Base-by-base conservation (phyloP, 176 grass and related monocot genomes). In the Alloteropsis semialata region DNA sequence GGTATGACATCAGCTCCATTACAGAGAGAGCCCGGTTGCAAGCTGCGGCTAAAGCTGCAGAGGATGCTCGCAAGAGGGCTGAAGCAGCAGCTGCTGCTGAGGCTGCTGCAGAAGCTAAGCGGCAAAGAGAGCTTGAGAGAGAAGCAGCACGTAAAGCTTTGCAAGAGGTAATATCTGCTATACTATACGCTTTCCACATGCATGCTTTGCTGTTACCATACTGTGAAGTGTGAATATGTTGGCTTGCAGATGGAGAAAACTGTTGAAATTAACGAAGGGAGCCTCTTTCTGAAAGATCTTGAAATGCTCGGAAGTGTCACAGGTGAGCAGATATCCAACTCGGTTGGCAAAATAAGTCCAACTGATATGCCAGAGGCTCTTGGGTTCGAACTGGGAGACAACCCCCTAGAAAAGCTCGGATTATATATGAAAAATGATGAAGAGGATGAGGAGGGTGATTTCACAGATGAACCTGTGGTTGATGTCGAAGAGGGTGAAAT, bases 111-210 rank as follows among this genome's bases (percentile, higher is more conserved):
- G 96, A 96, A 82, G 91, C 93, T 76, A 99, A 88, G 75, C 93
- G 87, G 28, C 92, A 91, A 90, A 84, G 93, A 77, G 91, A 92
- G 34, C 79, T 88, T 59, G 96, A 99, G 88, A 96, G 96, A 87
- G 93, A 99, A 91, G 96, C 96, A 53, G 96, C 96, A 59, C 96
- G 96, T 24, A 90, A 94, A 84, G 96, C 93, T 87, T 86, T 99
- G 69, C 91, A 92, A 85, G 87, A 92, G 91, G 96, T 91, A 92
- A 89, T 55, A 76, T 54, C 54, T 70, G 61, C 32, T 28, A 51
- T 14, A 5, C 32, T 28, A 51, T 14, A 5, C 10, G 56, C 69
- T 85, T 79, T 11, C 80, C 58, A 51, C 54, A 2, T 14, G 60
- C 69, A 46, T 63, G 30, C 10, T 81, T 18, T 72, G 51, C 70